phyloP scores from a whole-genome alignment of 805 yeast genomes.

The Ogataea neopini region DNA sequence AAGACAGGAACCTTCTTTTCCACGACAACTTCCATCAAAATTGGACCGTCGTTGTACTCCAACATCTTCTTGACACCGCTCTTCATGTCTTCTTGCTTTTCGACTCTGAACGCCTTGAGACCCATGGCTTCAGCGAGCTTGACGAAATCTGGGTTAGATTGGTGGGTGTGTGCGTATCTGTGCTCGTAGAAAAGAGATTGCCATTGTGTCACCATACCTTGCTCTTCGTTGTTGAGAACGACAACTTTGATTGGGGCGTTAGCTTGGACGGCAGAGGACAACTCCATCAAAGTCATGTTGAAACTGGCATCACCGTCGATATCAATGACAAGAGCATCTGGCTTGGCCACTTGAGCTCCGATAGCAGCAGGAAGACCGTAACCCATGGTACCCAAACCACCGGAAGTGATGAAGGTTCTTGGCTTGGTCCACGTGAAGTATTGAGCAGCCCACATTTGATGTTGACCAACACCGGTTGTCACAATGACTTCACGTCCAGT shows the following conservation, averaged over 20 bases:
- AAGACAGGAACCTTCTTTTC: conserved; percentile 94
- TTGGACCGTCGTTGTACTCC: conserved; percentile 74
- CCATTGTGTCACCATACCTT: conserved; percentile 99
- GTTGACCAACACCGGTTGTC: conserved; percentile 99
- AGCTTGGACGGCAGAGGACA: conserved; percentile 93
- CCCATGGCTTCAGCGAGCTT: conserved; percentile 95
- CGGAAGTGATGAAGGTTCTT: conserved; percentile 93
- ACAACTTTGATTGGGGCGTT: conserved; percentile 86
- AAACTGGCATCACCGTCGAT: conserved; percentile 99
- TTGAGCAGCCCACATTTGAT: conserved; percentile 99
- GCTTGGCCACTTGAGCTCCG: conserved; percentile 96
- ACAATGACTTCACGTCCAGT: conserved; percentile 76
- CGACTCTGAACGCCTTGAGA: conserved; percentile 74
- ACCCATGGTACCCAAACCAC: conserved; percentile 99
- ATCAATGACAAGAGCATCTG: conserved; percentile 92
- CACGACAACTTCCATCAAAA: conserved; percentile 84
- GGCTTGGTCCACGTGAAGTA: conserved; percentile 93
- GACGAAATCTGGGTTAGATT: conserved; percentile 89
- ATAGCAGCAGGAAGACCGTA: conserved; percentile 96
- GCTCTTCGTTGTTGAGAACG: conserved; percentile 95
- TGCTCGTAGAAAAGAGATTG: conserved; percentile 96
- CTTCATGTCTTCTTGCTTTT: conserved; percentile 64
- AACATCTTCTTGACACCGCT: conserved; percentile 66
- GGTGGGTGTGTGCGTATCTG: conserved; percentile 98
- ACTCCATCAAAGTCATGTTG: conserved; percentile 94